Evolutionary conservation across 2,329 filamentous ascomycete genomes (phyloP), one percentile per base, ranked within the genome.

Genomic region (Trichoderma cornu-damae): DNA sequence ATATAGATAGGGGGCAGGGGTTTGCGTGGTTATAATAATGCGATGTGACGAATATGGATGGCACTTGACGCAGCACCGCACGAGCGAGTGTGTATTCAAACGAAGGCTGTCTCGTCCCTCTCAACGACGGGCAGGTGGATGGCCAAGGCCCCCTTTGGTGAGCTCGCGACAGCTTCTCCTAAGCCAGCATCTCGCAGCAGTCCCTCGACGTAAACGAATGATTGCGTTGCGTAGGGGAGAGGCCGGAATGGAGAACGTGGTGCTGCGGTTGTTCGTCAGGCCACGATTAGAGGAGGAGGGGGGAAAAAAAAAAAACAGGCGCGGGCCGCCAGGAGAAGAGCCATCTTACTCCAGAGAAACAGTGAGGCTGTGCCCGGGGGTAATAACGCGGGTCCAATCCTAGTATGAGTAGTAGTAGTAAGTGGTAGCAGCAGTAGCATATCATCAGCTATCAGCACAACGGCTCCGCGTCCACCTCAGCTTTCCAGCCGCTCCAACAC

Each of bases 291-390:
- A 28, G 38, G 22, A 30, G 50, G 34, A 44, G 44, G 40, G 38
- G 40, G 44, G 35, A 26, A 11, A 5, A 14, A 51, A 16, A 35
- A 35, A 37, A 54, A 30, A 30, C 22, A 24, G 12, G n/a, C n/a
- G 44, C 44, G 26, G 53, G 35, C 5, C 26, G 20, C 44, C 46
- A 51, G 48, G 18, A 34, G 6, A 20, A 35, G 22, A 46, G 30
- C 51, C 22, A 14, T 32, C 26, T 34, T 43, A 28, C 24, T 12
- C 14, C 51, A 37, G 18, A 37, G 22, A 24, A 53, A 46, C 30
- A 42, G 18, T 50, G 54, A 57, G 54, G 54, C 54, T 57, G 54
- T 57, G 54, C 54, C 50, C 54, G 54, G 54, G 40, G 51, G 37
- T 9, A 46, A 18, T 40, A 44, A 40, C 51, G 40, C 40, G 51